Evolutionary conservation across 441 rosid species (phyloP).

Genomic region (Erodium texanum): DNA sequence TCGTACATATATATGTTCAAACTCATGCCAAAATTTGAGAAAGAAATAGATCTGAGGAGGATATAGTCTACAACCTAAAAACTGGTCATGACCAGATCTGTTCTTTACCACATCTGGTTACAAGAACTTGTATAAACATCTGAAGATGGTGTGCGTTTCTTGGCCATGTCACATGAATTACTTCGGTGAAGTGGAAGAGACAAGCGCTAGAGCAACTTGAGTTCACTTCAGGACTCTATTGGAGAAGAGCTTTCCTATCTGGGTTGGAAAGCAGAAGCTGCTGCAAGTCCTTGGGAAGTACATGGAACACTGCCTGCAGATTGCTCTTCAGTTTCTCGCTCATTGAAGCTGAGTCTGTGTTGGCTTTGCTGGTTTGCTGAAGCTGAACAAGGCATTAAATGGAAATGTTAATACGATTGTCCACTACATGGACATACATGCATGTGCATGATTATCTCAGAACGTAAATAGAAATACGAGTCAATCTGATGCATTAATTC

Average conservation of each 20-base stretch:
- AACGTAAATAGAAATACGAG: too few species aligned
- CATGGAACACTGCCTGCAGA: constrained; percentile 55
- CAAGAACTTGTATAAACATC: too few species aligned
- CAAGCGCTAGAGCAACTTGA: constrained; percentile 4
- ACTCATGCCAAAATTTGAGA: too few species aligned
- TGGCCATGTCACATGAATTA: constrained; percentile 10
- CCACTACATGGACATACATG: neutral
- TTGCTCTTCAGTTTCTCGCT: constrained; percentile 70
- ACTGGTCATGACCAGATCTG: too few species aligned
- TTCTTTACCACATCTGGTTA: too few species aligned
- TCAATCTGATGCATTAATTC: too few species aligned
- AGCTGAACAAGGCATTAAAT: constrained; percentile 31
- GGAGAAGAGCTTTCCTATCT: constrained; percentile 63
- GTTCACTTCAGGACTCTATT: constrained; percentile 24
- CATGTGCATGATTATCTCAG: neutral
- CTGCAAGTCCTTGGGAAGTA: constrained; percentile 82
- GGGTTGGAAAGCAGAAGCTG: constrained; percentile 84
- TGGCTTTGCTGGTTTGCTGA: constrained; percentile 38
- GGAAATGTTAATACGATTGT: neutral
- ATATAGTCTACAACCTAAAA: too few species aligned
- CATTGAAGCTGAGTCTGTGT: constrained; percentile 34
- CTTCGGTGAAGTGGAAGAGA: constrained; percentile 23
- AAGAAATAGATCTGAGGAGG: too few species aligned
- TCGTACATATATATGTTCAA: too few species aligned
- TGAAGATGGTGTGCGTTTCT: constrained; percentile 11